Evolutionary conservation across 2,329 filamentous ascomycete species (phyloP), one percentile per base, ranked within the genome.

Genomic region (Colletotrichum sp.): DNA sequence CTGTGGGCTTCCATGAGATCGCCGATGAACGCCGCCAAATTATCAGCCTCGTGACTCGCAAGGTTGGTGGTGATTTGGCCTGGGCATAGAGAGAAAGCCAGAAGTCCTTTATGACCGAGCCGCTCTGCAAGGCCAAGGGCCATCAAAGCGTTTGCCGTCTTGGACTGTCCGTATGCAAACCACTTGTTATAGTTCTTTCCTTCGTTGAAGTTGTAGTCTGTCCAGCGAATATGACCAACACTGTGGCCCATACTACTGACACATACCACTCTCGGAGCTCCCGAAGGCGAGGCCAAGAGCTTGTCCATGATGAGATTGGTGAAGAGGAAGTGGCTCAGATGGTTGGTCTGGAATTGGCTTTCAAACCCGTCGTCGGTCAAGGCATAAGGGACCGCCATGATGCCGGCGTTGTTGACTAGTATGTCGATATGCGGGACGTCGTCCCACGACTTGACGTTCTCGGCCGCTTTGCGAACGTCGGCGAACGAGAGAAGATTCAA

Each of bases 401-500:
- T 81, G 9, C 30, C 28, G 3, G 30, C 59, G 30, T 61, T 61
- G 3, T 61, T n/a, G 14, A 36, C 18, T 9, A 34, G 9, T 10
- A 61, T n/a, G 18, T 87, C 84, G 14, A 88, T 81, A 10, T 55
- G 78, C 76, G 78, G 81, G 2, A 84, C 79, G 7, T 84, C 83
- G 2, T 26, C 64, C 79, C 82, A 83, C 1, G 74, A 48, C 12
- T 83, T 83, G 8, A 87, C 80, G 12, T 81, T 79, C 0, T 76
- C 78, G 4, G 86, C 86, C 0, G 87, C 84, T 3, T 79, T 71
- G 16, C 87, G 83, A 5, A 89, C 82, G 0, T 82, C 81, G 6
- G 83, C 80, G 43, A 85, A 78, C n/a, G 84, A 86, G 39, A 80
- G 81, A 14, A 89, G 83, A 43, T 87, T 84, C 32, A 87, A 82